Base-by-base conservation (phyloP, 371 early-diverging fungal genomes). In the Apophysomyces variabilis region DNA sequence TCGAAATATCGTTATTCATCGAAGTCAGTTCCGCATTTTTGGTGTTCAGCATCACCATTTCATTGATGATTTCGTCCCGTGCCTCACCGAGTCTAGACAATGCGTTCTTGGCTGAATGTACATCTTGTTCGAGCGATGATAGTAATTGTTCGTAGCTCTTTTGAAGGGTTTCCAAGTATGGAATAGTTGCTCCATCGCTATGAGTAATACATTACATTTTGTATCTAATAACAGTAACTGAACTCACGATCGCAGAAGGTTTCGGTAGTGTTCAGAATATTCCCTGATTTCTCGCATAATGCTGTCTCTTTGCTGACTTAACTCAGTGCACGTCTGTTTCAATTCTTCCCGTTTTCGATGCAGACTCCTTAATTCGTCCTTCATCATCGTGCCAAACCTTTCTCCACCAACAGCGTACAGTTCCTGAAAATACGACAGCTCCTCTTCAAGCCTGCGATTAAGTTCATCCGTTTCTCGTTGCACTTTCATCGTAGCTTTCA, bases 1-100 rank as follows among this genome's bases (percentile, higher is more conserved):
- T 72, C 56, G 83, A 80, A 47, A 84, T 65, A 58, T 83, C 85
- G 61, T 83, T 86, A 70, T 86, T 83, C 62, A 86, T 78, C 12
- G 78, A 75, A 1, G 83, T 79, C 13, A 84, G 66, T 57, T 86
- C 82, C 0, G 85, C 83, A 38, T 84, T 86, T 36, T 83, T 79
- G 18, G 82, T 83, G 59, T 79, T 83, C 46, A 84, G 73, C 65
- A 82, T 70, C 41, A 83, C 77, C 80, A 84, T 83, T 59, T 85
- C 85, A 50, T 82, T 75, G 32, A 83, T 65, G 7, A 81, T 73
- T 7, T 74, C 74, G 32, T 78, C 77, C 36, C 79, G 57, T 5
- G 67, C 67, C 37, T 74, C 74, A 46, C 59, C 38, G 5, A 79
- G 45, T 39, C 65, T 66, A 0, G 67, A 58, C 47, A 70, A 69